Conservation (phyloP, 768 basidiomycete genomes). For the Leccinellum rugosiceps region DNA sequence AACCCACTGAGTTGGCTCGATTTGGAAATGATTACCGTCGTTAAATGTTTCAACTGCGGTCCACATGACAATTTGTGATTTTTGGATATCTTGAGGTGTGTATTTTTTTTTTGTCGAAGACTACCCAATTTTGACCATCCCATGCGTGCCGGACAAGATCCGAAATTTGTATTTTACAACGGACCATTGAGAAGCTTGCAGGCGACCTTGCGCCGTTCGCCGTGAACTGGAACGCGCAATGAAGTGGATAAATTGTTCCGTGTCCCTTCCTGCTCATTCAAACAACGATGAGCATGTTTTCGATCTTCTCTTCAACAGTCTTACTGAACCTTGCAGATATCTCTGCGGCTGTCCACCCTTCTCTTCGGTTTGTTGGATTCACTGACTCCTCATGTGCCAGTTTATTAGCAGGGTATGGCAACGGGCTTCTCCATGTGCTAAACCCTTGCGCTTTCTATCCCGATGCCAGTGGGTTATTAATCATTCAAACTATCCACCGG, state of each 20-base stretch:
- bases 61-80: too few relatives aligned
- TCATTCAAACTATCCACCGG: not conserved
- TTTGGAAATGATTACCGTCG: not conserved
- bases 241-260: not conserved
- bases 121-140: not conserved
- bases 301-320: not conserved
- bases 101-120: not conserved
- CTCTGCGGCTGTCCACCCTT: not conserved
- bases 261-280: not conserved
- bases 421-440: constrained; percentile 10
- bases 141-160: not conserved
- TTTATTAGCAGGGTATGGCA: constrained; percentile 16
- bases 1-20: not conserved
- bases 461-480: constrained; percentile 22
- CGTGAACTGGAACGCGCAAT: too few relatives aligned
- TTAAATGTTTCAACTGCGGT: too few relatives aligned
- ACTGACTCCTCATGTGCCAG: constrained; percentile 6
- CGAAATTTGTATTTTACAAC: too few relatives aligned
- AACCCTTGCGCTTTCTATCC: constrained; percentile 6
- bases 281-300: not conserved
- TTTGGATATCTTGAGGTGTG: too few relatives aligned
- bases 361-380: not conserved
- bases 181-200: too few relatives aligned
- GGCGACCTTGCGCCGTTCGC: too few relatives aligned
- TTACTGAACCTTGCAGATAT: not conserved